Base-by-base conservation (phyloP, 257 asterid genomes). In the Fraxinus cuspidata region DNA sequence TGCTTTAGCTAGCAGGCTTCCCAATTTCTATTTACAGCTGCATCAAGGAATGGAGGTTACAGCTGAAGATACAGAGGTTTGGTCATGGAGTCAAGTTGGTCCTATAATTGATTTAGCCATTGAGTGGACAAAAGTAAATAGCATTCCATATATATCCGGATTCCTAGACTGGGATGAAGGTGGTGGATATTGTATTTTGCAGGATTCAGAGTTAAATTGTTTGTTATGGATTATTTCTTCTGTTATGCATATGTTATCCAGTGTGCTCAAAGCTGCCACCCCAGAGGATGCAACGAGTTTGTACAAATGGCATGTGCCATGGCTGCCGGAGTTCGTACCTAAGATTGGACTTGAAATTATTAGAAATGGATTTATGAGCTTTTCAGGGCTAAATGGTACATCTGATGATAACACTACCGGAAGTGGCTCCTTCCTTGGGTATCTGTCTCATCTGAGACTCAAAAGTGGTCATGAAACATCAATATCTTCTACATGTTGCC, bases 321-420 rank as follows among this genome's bases (percentile, higher is more conserved):
- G 97, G 94, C 86, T 95, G 81, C 98, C 99, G 0, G 98, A 96
- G 15, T 96, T 96, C 70, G 97, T 93, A 73, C 91, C 97, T 21
- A 89, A 78, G 87, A 84, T 90, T 70, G 98, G 97, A 72, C 87
- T 93, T 65, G 83, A 65, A 80, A 81, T 96, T 71, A 79, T 91
- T 31, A 88, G 82, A 81, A 86, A 85, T 71, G 88, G 94, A 56
- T 88, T 81, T 72, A 71, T 92, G 58, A 78, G 85, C 83, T 81
- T 81, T 84, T 81, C 86, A 38, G 91, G 75, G 64, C 64, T 21
- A 51, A 73, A 81, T 79, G 84, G 74, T 70, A 5, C 74, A 12
- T n/a, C 13, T 21, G 83, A 60, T 73, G 42, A 31, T 53, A 37
- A 69, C 72, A 42, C 70, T 82, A 82, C 82, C 21, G 84, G 71